Evolutionary conservation across 441 rosid species (phyloP), one percentile per base, ranked within the genome.

Genomic region (Syzygium malaccense): DNA sequence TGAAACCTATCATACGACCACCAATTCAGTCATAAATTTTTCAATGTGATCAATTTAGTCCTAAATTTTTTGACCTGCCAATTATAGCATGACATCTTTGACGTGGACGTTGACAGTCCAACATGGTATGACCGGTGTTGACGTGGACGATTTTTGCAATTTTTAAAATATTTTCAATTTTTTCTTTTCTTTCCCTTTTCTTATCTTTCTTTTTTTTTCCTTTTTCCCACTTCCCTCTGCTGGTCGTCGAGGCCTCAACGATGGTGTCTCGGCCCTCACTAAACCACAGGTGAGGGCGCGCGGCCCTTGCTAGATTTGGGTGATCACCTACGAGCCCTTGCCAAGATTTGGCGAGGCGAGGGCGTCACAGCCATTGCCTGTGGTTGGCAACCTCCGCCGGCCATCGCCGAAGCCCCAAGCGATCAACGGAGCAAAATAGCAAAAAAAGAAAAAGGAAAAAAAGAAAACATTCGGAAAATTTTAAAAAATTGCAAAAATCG

Each of bases 41-140:
- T 1, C 8, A 37, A 19, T 71, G 0, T 3, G 51, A 15, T 1
- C 23, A 11, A 23, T 71, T 20, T 37, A 71, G 3, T 37, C 25
- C 5, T 41, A 23, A 75, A 75, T 0, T 1, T 19, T 68, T 19
- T 68, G 14, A 33, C 0, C 2, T 3, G 0, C 0, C 5, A 64
- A 64, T 30, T 30, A 30, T 64, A 37, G 20, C 12, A 0, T 5
- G 2, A 37, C 23, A 37, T 71, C 0, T 1, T 0, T 64, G 3
- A 30, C 3, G 0, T 64, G 2, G 12, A 64, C 19, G 4, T 11
- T 1, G 17, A 64, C 0, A 5, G 3, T 64, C 37, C 3, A 15
- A 64, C 11, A 0, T 30, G 1, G 6, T 30, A 64, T 1, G 1
- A 0, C 17, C 18, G 5, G 0, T 2, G 0, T 7, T 37, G 28